Conservation (phyloP, 2,329 filamentous ascomycete genomes). For the Cladosporium halotolerans region DNA sequence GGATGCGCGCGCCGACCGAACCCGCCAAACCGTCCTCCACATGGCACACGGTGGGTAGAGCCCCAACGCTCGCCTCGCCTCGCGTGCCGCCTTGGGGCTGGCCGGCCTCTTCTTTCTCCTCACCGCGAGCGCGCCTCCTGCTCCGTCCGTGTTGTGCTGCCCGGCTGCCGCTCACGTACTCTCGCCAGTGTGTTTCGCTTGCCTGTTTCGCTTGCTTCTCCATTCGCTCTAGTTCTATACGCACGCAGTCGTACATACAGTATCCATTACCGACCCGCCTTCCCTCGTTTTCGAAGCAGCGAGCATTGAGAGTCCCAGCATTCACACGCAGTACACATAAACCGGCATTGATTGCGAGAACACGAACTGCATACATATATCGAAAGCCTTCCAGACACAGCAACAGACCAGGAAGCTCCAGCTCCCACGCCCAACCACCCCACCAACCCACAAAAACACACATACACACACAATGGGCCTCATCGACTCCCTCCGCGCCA, state of each 20-base stretch:
- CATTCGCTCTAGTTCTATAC: neutral
- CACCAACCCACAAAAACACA: neutral
- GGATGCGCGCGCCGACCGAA: neutral
- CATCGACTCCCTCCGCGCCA: conserved; percentile 68
- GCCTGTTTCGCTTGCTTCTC: neutral
- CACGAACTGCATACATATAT: no score
- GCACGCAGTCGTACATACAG: neutral
- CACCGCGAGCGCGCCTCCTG: no score
- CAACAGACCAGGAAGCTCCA: no score
- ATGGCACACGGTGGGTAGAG: neutral
- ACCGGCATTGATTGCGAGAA: no score
- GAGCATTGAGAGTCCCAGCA: no score
- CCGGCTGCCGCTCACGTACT: neutral
- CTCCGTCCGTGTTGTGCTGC: neutral
- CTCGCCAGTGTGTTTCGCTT: neutral
- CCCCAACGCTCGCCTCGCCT: conserved; percentile 6
- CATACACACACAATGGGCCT: conserved; percentile 49
- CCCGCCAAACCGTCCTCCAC: conserved; percentile 6
- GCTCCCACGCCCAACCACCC: neutral
- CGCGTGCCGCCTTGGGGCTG: neutral
- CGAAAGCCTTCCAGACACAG: no score
- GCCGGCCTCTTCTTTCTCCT: neutral
- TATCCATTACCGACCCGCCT: neutral
- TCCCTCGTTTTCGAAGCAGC: neutral
- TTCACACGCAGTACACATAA: no score